Conservation (phyloP, 805 yeast species). For the Candida coquimbonensis region DNA sequence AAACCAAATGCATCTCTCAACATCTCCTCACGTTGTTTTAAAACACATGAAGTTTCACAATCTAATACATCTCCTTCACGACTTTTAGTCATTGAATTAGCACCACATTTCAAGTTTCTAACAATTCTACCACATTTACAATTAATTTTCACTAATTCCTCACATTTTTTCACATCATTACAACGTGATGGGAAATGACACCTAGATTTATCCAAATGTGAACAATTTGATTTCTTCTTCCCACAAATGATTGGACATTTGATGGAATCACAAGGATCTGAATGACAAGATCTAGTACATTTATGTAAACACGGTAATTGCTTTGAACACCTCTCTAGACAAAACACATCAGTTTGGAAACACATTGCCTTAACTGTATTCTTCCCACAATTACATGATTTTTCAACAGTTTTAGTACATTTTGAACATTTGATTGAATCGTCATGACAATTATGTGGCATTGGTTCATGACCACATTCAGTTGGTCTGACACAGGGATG, state of each 20-base stretch:
- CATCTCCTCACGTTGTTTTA: conserved; percentile 49
- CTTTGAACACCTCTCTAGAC: conserved; percentile 58
- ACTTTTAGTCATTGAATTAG: conserved; percentile 29
- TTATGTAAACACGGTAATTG: conserved; percentile 40
- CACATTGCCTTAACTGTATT: conserved; percentile 54
- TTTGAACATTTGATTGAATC: conserved; percentile 61
- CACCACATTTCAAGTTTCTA: conserved; percentile 49
- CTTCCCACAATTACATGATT: conserved; percentile 58
- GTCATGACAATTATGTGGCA: conserved; percentile 72
- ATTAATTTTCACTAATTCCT: conserved; percentile 37
- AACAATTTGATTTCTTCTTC: conserved; percentile 46
- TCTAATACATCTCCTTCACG: conserved; percentile 32
- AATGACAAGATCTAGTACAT: conserved; percentile 52
- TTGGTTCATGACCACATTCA: conserved; percentile 65
- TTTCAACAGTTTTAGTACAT: conserved; percentile 58
- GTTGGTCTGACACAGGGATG: conserved; percentile 53
- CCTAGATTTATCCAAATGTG: conserved; percentile 53
- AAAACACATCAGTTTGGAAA: conserved; percentile 60
- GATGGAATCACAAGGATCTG: conserved; percentile 44
- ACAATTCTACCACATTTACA: conserved; percentile 63
- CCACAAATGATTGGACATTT: conserved; percentile 57
- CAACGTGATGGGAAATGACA: conserved; percentile 62
- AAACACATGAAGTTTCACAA: conserved; percentile 69
- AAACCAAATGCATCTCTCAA: conserved; percentile 57
- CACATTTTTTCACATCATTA: conserved; percentile 45